Conservation (phyloP, 352 stramenopile species). For the Phytophthora citrophthora region DNA sequence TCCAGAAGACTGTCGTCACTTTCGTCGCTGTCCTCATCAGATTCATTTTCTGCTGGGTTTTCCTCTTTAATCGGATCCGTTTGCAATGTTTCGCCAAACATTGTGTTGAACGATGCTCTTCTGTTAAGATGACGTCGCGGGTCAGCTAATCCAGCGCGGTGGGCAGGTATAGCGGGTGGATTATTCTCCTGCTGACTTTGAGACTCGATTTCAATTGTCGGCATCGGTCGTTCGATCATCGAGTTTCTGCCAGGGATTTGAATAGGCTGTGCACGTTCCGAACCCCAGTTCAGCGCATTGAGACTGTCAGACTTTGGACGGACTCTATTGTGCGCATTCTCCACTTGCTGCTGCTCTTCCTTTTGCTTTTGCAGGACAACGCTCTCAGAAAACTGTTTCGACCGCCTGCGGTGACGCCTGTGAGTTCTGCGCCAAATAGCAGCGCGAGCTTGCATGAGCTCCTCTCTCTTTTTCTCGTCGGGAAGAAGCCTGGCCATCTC, state of each 20-base stretch:
- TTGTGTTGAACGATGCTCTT: constrained; percentile 59
- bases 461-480: constrained; percentile 64
- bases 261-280: constrained; percentile 24
- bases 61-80: constrained; percentile 69
- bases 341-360: constrained; percentile 42
- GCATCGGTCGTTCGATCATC: constrained; percentile 44
- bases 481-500: constrained; percentile 78
- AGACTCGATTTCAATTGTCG: constrained; percentile 23
- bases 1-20: constrained; percentile 36
- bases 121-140: constrained; percentile 72
- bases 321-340: constrained; percentile 33
- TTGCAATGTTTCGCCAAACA: constrained; percentile 61
- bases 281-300: constrained; percentile 25
- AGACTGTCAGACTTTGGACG: constrained; percentile 63
- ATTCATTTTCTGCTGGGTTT: constrained; percentile 57
- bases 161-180: constrained; percentile 21
- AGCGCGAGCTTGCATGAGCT: constrained; percentile 66
- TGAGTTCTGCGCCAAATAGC: constrained; percentile 66
- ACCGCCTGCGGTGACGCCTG: constrained; percentile 70
- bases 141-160: constrained; percentile 48
- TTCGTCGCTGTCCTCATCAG: constrained; percentile 49
- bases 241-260: constrained; percentile 32
- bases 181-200: constrained; percentile 26
- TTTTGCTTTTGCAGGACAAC: constrained; percentile 72
- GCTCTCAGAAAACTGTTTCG: constrained; percentile 83